Conservation (phyloP, 441 rosid genomes). For the Adansonia gregorii region DNA sequence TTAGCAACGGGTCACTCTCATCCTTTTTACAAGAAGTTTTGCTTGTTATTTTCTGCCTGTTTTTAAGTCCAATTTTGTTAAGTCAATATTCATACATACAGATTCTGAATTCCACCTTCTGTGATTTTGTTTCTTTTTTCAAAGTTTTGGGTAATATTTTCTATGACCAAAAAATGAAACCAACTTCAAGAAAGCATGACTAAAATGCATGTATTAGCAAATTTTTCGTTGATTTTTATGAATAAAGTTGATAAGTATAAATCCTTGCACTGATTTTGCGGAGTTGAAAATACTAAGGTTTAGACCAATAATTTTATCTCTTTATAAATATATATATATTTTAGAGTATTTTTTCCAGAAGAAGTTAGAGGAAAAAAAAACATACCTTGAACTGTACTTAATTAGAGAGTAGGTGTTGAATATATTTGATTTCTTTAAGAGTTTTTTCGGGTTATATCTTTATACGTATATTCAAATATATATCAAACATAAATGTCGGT, state of each 20-base stretch:
- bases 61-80: not conserved
- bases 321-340: not conserved
- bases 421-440: too few species aligned
- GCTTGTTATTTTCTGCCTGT: not conserved
- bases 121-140: not conserved
- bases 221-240: slow-evolving; percentile 26
- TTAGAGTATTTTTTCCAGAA: slow-evolving; percentile 20
- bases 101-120: not conserved
- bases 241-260: not conserved
- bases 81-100: not conserved
- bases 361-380: slow-evolving; percentile 6
- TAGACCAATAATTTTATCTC: not conserved
- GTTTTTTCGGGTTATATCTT: too few species aligned
- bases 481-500: too few species aligned
- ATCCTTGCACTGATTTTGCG: slow-evolving; percentile 22
- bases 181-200: slow-evolving; percentile 18
- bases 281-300: not conserved
- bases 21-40: not conserved
- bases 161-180: slow-evolving; percentile 6
- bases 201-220: not conserved
- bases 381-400: too few species aligned
- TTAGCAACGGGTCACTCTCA: not conserved
- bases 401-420: too few species aligned
- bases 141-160: slow-evolving; percentile 6
- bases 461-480: too few species aligned